Percentiles rank a stretch among this genome's conserved stretches.
phyloP scores from a whole-genome alignment of 1,284 basidiomycete genomes.

The Takashimella tepidaria region DNA sequence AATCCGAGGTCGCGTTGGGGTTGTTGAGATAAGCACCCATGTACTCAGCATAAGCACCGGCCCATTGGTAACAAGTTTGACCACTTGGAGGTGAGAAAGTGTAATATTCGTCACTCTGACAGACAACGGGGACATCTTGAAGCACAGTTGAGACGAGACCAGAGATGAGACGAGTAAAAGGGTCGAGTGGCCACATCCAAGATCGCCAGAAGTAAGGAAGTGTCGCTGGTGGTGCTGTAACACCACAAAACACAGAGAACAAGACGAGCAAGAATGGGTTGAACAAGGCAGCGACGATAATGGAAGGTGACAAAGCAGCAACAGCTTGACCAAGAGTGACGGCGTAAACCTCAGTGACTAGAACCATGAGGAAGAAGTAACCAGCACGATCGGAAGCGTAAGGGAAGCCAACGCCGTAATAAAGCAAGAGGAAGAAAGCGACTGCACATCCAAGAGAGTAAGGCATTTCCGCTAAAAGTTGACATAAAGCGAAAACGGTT shows the following conservation, averaged over 20 bases:
- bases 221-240: conserved; percentile 60
- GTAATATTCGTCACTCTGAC: conserved; percentile 62
- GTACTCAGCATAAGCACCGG: conserved; percentile 58
- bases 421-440: conserved; percentile 63
- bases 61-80: conserved; percentile 70
- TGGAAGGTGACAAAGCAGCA: conserved; percentile 61
- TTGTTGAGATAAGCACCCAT: conserved; percentile 77
- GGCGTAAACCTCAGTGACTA: conserved; percentile 70
- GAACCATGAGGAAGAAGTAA: conserved; percentile 56
- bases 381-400: conserved; percentile 27
- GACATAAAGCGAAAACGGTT: conserved; percentile 68
- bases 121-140: conserved; percentile 64
- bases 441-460: conserved; percentile 59
- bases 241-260: conserved; percentile 70
- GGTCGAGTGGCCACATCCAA: conserved; percentile 51
- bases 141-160: conserved; percentile 75
- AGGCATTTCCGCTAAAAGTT: conserved; percentile 72
- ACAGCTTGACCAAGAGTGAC: conserved; percentile 67
- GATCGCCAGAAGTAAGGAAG: conserved; percentile 66
- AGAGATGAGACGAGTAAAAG: conserved; percentile 63
- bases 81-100: conserved; percentile 62
- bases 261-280: conserved; percentile 71
- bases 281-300: conserved; percentile 68
- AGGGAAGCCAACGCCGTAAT: conserved; percentile 42
- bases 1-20: conserved; percentile 46